Evolutionary conservation across 2,329 filamentous ascomycete species (phyloP).

Genomic region (Talaromyces sp.): DNA sequence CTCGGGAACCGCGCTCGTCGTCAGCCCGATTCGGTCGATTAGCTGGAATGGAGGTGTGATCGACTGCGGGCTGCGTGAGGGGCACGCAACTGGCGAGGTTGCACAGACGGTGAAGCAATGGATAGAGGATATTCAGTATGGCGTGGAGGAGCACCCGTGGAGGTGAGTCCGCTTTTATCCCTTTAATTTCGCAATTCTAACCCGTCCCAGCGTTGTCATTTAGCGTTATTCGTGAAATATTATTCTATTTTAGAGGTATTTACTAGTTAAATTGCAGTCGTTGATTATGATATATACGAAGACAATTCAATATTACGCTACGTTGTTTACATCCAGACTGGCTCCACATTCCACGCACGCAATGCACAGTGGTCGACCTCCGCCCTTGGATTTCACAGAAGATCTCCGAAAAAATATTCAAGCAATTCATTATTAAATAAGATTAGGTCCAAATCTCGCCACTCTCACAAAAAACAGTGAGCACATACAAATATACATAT

Average conservation of each 20-base stretch:
- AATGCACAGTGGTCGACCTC: not conserved
- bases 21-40: slow-evolving; percentile 83
- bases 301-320: not conserved
- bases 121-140: slow-evolving; percentile 95
- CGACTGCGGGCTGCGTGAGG: slow-evolving; percentile 72
- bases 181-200: not conserved
- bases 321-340: not conserved
- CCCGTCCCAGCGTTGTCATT: not conserved
- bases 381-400: too few species aligned
- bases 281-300: not conserved
- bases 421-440: too few species aligned
- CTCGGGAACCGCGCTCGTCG: slow-evolving; percentile 86
- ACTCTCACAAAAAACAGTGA: not conserved
- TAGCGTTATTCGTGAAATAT: not conserved
- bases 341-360: not conserved
- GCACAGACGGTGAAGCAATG: slow-evolving; percentile 85
- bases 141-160: slow-evolving; percentile 87
- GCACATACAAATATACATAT: not conserved
- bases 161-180: slow-evolving; percentile 50
- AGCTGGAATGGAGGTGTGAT: slow-evolving; percentile 79
- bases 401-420: too few species aligned
- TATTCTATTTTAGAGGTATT: not conserved
- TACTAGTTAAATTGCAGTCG: not conserved
- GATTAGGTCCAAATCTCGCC: too few species aligned
- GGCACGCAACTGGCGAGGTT: slow-evolving; percentile 81